Evolutionary conservation across 495 filamentous ascomycete genomes (phyloP), one percentile per base, ranked within the genome.

Genomic region (Penicillium paradoxum): DNA sequence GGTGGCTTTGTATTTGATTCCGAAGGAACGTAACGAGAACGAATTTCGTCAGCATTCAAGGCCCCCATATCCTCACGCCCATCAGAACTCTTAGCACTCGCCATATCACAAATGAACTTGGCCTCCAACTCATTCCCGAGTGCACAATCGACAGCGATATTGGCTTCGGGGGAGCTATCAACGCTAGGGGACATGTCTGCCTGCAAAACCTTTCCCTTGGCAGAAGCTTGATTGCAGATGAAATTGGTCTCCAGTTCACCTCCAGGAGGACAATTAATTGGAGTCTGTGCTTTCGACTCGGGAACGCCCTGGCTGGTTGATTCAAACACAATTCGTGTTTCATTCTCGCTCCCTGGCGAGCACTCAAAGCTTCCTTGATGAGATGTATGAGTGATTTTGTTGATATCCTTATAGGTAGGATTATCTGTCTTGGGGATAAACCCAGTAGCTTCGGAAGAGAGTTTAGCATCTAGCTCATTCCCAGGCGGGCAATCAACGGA

Each of bases 31-130:
- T 74, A 75, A 15, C 67, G 65, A 38, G 76, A 67, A 34, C 77
- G 71, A 38, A 82, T 75, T 51, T 81, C 79, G 49, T 67, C 78
- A 3, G 78, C 69, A 40, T 71, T 56, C 41, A 81, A 56, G 11
- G 70, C 45, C 34, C 73, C 72, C 33, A 80, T 43, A 42, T 79
- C 70, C 6, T 77, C 74, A 13, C 45, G 59, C 18, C 56, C 60
- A 1, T 55, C 37, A 14, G 13, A 32, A 14, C 5, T 9, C 17
- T 47, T 44, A n/a, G 40, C 27, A n/a, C 37, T 51, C 34, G 52
- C 51, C 0, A 45, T 32, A 1, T 56, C 50, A 22, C 50, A 43
- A 37, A 45, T 13, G 3, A 60, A 40, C 32, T 41, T 54, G 4
- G 51, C 48, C n/a, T 55, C 60, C 11, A 52, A 13, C 43, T 50